Conservation (phyloP, 2,329 filamentous ascomycete genomes). For the Fusarium odoratissimum region DNA sequence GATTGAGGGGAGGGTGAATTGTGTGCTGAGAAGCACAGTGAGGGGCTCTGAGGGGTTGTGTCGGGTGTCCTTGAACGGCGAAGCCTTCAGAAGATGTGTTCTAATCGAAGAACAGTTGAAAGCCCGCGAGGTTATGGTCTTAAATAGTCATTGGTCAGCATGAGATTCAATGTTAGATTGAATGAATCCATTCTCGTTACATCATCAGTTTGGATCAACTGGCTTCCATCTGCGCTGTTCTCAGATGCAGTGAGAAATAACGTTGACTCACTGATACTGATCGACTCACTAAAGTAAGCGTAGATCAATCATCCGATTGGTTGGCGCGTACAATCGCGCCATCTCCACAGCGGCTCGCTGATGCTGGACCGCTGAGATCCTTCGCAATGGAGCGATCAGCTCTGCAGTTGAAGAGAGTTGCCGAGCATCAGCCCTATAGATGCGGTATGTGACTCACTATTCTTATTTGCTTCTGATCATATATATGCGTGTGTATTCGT, state of each 20-base stretch:
- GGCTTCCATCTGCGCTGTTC: too few species aligned
- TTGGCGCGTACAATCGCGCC: accelerated
- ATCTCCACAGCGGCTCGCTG: not conserved
- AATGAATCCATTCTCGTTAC: not conserved
- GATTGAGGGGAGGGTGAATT: not conserved
- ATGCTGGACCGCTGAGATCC: not conserved
- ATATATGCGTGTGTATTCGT: not conserved
- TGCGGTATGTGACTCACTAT: accelerated
- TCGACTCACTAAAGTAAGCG: not conserved
- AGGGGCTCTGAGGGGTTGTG: not conserved
- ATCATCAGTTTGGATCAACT: too few species aligned
- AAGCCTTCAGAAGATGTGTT: not conserved
- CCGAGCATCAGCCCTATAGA: not conserved
- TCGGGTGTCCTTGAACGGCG: too few species aligned
- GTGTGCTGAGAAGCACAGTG: not conserved
- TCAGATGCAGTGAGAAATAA: not conserved
- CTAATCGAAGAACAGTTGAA: not conserved
- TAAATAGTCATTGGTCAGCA: not conserved
- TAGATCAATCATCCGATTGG: not conserved
- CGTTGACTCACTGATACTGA: not conserved
- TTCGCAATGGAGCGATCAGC: not conserved
- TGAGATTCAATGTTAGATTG: too few species aligned
- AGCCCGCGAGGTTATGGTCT: accelerated
- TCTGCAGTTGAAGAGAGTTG: accelerated
- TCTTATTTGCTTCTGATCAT: accelerated